phyloP scores from a whole-genome alignment of 1,284 basidiomycete species.

The Uromyces viciae-fabae region DNA sequence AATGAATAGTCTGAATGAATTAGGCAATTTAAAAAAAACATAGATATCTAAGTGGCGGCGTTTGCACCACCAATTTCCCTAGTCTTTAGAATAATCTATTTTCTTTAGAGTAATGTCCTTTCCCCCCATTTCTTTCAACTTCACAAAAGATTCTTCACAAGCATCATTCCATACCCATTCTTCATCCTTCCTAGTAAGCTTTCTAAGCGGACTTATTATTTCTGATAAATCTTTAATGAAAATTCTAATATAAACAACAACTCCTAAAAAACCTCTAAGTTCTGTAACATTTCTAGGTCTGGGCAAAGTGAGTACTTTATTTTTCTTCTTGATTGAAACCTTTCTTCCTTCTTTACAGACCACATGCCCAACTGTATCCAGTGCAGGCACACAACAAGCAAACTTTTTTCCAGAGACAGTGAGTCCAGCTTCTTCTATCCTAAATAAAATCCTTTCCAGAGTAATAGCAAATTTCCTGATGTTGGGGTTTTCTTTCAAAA shows the following conservation, averaged over 20 bases:
- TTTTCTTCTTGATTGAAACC: neutral
- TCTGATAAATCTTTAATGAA: neutral
- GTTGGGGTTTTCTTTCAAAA: neutral
- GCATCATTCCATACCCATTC: neutral
- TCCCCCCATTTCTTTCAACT: no score
- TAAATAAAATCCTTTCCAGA: neutral
- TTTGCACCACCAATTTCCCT: no score
- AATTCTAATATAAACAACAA: slow-evolving; percentile 7
- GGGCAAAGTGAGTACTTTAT: neutral
- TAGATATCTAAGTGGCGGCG: no score
- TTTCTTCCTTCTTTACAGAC: neutral
- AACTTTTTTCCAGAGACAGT: neutral
- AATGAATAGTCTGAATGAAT: no score
- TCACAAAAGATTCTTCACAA: neutral
- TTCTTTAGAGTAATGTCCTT: neutral
- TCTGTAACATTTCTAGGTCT: neutral
- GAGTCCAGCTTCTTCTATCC: no score
- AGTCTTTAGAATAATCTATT: no score
- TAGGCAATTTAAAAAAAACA: no score
- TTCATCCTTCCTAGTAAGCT: neutral
- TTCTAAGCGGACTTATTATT: neutral
- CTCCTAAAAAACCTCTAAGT: neutral
- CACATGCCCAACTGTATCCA: neutral
- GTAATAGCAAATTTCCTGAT: neutral
- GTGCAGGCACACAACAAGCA: neutral